phyloP scores from a whole-genome alignment of 345 rosid genomes.

The Microcos paniculata region DNA sequence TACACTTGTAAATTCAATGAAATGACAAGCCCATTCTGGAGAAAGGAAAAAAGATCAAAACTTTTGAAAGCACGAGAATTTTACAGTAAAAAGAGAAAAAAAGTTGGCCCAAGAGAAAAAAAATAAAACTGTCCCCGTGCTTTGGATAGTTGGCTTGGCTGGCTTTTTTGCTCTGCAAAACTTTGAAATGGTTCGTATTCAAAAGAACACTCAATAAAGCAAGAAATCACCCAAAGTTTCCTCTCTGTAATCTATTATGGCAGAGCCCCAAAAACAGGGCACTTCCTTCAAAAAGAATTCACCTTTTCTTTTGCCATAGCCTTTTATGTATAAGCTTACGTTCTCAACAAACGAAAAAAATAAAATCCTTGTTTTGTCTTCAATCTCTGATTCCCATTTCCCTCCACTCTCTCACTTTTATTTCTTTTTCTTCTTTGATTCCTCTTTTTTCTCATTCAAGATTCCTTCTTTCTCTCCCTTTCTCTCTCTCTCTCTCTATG shows the following conservation, averaged over 20 bases:
- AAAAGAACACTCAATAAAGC: constrained; percentile 4
- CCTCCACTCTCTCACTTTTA: constrained; percentile 13
- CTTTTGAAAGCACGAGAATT: constrained; percentile 12
- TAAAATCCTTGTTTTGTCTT: constrained; percentile 33
- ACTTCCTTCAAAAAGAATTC: constrained; percentile 27
- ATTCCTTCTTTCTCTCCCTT: constrained; percentile 25
- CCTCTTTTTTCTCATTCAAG: constrained; percentile 20
- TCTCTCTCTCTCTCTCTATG: background rate
- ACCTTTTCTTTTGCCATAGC: constrained; percentile 24
- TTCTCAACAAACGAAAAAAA: background rate
- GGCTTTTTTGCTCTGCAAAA: background rate
- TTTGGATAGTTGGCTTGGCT: background rate
- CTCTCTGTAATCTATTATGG: background rate
- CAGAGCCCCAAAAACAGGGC: constrained; percentile 9
- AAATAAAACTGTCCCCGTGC: background rate
- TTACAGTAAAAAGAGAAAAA: background rate
- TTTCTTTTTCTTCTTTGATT: constrained; percentile 11
- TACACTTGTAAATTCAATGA: background rate
- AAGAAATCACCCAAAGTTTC: background rate
- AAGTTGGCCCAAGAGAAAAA: background rate
- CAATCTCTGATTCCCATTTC: constrained; percentile 23
- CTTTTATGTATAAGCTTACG: background rate
- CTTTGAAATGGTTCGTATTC: constrained; percentile 5
- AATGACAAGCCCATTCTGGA: background rate
- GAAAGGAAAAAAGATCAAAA: background rate